Evolutionary conservation across 1,284 basidiomycete species (phyloP).

Genomic region (Rhodotorula sp.): DNA sequence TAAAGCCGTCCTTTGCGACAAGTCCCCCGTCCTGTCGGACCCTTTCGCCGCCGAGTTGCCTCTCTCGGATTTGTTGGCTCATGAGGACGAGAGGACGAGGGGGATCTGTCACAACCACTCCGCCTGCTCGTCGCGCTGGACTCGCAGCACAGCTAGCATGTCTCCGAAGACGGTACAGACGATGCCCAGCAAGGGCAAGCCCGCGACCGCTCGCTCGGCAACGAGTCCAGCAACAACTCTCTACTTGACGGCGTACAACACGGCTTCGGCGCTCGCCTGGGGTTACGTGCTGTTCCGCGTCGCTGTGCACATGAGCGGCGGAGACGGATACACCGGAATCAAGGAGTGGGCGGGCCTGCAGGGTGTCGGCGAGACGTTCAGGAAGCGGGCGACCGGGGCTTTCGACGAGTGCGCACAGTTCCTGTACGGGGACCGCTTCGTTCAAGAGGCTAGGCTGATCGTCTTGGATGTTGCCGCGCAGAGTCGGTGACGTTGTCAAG

Average conservation of each 20-base stretch:
- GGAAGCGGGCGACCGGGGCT: conserved; percentile 55
- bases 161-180: background rate
- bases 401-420: conserved; percentile 49
- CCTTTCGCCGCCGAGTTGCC: too few species aligned
- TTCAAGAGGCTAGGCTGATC: background rate
- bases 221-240: background rate
- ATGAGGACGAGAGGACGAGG: too few species aligned
- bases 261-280: conserved; percentile 71
- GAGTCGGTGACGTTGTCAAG: conserved; percentile 63
- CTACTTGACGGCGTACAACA: conserved; percentile 80
- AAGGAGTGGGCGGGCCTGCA: conserved; percentile 14
- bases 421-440: too few species aligned
- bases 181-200: background rate
- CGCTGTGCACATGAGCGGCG: conserved; percentile 56
- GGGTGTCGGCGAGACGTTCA: conserved; percentile 21
- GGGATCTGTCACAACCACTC: too few species aligned
- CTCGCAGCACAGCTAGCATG: background rate
- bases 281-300: conserved; percentile 61
- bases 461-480: conserved; percentile 12
- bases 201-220: background rate
- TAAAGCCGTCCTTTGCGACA: too few species aligned
- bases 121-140: too few species aligned
- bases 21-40: too few species aligned
- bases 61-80: too few species aligned
- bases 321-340: conserved; percentile 45